phyloP scores from a whole-genome alignment of 2,329 filamentous ascomycete species.

The Aspergillus fumigatiaffinis region DNA sequence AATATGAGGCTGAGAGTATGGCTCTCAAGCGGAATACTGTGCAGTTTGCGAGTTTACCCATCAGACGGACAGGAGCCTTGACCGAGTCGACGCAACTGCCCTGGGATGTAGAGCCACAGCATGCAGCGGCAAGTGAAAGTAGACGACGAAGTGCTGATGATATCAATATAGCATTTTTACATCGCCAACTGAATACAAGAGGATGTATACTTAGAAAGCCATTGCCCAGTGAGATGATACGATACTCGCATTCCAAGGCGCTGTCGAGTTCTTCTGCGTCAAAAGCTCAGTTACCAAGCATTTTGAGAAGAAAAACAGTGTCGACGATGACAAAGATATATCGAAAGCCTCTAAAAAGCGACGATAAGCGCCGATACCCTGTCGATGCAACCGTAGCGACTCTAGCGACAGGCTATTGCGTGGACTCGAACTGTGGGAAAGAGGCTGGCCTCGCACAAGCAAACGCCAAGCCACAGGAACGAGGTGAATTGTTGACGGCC shows the following conservation, averaged over 20 bases:
- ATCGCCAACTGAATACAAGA: neutral
- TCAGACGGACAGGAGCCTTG: constrained; percentile 4
- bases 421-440: neutral
- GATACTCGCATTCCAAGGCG: neutral
- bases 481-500: neutral
- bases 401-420: neutral
- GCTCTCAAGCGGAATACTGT: constrained; percentile 20
- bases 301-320: neutral
- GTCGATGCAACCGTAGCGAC: neutral
- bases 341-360: neutral
- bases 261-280: neutral
- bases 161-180: neutral
- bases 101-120: constrained; percentile 5
- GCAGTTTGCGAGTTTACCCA: constrained; percentile 20
- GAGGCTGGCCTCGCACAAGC: neutral
- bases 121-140: constrained; percentile 2
- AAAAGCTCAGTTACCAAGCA: neutral
- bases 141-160: neutral
- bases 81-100: constrained; percentile 5
- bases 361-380: neutral
- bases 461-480: neutral
- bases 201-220: neutral
- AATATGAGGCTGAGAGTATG: constrained; percentile 10
- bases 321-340: neutral
- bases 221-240: neutral